Evolutionary conservation across 129 eudicot genomes (phyloP), one percentile per base, ranked within the genome.

Genomic region (Pulicaria dysenterica): DNA sequence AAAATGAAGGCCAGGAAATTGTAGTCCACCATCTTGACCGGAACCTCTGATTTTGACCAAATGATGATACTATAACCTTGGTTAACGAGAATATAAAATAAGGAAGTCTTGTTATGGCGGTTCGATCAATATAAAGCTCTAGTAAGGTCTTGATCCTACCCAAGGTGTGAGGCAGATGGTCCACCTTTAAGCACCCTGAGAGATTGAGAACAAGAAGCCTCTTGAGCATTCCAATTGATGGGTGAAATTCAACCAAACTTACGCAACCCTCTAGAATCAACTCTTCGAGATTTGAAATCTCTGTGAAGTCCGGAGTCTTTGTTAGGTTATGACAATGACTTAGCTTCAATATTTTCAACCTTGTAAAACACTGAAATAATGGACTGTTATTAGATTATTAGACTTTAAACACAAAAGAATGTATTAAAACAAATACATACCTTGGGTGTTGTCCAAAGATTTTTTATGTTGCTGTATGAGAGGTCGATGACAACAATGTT

Each of bases 171-270:
- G 72, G 12, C 15, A 47, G 58, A 3, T 45, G 46, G 1, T 67
- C 72, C 43, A 67, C 5, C 31, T 67, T 67, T 31, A 48, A 67
- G 13, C 72, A 67, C 6, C 72, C 43, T 1, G 72, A 67, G 57
- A 67, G 57, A 67, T 47, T 16, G 19, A 69, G 37, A 69, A 53
- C 24, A 47, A 47, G 31, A 12, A 67, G 72, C 24, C 10, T 67
- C 58, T 47, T 67, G 13, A 47, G 58, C 72, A n/a, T 13, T 31
- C 72, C 58, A 67, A 67, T 13, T 9, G 72, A 67, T 48, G 58
- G 72, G 72, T 67, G 72, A n/a, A 48, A 13, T 36, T 67, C 8
- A 47, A 37, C 57, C 44, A 67, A 7, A 49, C 7, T 67, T 34
- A 47, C 45, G 48, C 72, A 67, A 9, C 72, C 72, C 31, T 67